Percentiles rank a stretch among this genome's conserved stretches.
Conservation (phyloP, 495 filamentous ascomycete genomes). For the Talaromyces adpressus region DNA sequence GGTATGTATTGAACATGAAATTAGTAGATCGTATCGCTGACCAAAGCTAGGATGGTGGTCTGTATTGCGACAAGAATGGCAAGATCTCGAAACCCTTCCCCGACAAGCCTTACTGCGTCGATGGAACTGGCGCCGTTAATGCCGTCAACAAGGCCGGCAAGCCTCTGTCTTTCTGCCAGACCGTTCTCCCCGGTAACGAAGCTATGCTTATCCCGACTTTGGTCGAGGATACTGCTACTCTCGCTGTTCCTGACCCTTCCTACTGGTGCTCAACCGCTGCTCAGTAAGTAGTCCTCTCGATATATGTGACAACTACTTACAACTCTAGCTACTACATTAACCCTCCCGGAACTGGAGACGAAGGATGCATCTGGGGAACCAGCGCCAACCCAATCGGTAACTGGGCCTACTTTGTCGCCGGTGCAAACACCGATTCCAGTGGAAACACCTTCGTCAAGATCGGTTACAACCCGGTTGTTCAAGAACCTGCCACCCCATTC, state of each 20-base stretch:
- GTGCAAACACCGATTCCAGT: constrained; percentile 59
- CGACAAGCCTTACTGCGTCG: constrained; percentile 61
- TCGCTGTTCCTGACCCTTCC: constrained; percentile 63
- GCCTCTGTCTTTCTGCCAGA: constrained; percentile 72
- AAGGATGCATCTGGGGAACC: constrained; percentile 67
- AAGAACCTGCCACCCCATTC: constrained; percentile 50
- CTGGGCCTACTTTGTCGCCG: constrained; percentile 75
- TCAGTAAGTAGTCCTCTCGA: constrained; percentile 46
- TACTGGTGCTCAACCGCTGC: constrained; percentile 73
- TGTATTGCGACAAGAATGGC: constrained; percentile 65
- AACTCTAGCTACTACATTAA: constrained; percentile 68
- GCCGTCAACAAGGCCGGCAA: constrained; percentile 57
- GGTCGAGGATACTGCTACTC: constrained; percentile 42
- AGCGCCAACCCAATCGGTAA: constrained; percentile 61
- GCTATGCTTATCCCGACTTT: constrained; percentile 79
- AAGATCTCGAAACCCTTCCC: constrained; percentile 66
- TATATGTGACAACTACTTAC: background rate
- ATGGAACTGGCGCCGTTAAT: constrained; percentile 57
- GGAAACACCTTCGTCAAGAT: constrained; percentile 71
- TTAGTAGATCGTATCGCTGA: background rate
- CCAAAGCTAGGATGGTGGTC: constrained; percentile 60
- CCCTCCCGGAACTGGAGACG: constrained; percentile 54
- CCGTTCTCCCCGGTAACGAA: constrained; percentile 78
- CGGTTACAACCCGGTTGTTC: constrained; percentile 74
- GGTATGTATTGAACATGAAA: constrained; percentile 40